These are phyloP conservation scores for Paecilomyces formosus DNA, from an alignment of 2,329 filamentous ascomycete species.

Conservation along the genomic window DNA sequence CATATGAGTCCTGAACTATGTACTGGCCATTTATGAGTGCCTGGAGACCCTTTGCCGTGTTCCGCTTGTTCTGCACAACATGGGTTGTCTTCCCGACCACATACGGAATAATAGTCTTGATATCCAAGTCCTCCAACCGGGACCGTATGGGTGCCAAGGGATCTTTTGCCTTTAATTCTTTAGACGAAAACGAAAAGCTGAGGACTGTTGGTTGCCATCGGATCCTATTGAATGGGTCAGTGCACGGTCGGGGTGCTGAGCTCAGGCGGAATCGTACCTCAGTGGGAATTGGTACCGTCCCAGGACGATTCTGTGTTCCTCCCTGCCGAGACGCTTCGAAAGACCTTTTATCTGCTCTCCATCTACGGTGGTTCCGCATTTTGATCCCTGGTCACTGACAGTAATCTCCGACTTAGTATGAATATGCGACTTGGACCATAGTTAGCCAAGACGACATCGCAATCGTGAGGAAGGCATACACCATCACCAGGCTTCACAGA, in stretches of 20 bases:
- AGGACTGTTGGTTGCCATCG: constrained; percentile 76
- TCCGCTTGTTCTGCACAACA: constrained; percentile 80
- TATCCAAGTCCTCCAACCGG: constrained; percentile 73
- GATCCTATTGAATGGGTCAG: constrained; percentile 44
- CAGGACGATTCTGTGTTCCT: constrained; percentile 60
- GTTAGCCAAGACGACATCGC: not conserved
- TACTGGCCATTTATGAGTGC: constrained; percentile 74
- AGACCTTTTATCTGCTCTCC: constrained; percentile 61
- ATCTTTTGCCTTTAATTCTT: constrained; percentile 58
- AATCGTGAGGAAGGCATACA: constrained; percentile 37
- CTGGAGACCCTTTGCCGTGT: constrained; percentile 79
- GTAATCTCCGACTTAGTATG: constrained; percentile 61
- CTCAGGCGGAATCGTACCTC: constrained; percentile 18
- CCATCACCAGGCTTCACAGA: constrained; percentile 59
- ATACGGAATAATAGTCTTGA: constrained; percentile 75
- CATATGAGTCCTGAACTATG: constrained; percentile 66
- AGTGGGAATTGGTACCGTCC: constrained; percentile 58
- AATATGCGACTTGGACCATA: constrained; percentile 47
- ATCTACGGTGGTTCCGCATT: constrained; percentile 74
- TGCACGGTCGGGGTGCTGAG: not conserved
- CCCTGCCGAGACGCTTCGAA: constrained; percentile 48
- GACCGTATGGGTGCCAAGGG: constrained; percentile 56
- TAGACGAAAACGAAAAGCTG: constrained; percentile 68
- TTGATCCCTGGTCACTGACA: constrained; percentile 74
- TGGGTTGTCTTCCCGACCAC: constrained; percentile 68